Conservation (phyloP, 176 grass and related monocot species). For the Avena atlantica region DNA sequence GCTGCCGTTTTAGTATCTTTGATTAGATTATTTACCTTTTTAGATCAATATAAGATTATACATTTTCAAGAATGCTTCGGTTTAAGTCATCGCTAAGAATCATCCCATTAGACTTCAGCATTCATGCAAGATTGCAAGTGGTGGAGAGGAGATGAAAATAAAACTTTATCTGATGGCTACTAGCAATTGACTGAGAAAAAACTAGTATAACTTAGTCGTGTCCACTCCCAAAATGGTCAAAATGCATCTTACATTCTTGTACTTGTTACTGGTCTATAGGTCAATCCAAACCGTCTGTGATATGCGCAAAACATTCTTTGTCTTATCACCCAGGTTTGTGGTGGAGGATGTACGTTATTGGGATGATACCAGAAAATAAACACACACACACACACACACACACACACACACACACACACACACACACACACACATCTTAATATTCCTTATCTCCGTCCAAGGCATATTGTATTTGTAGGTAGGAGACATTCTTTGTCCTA, state of each 20-base stretch:
- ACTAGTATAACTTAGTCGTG: too few relatives aligned
- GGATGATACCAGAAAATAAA: neutral
- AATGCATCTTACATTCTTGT: constrained; percentile 2
- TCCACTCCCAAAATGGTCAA: neutral
- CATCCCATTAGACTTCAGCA: neutral
- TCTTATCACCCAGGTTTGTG: neutral
- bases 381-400: neutral
- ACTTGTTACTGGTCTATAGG: neutral
- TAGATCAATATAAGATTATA: too few relatives aligned
- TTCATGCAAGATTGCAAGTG: neutral
- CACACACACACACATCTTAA: neutral
- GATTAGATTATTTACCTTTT: too few relatives aligned
- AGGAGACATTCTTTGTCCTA: constrained; percentile 23
- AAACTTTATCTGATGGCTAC: neutral
- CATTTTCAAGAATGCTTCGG: too few relatives aligned
- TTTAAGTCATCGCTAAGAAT: too few relatives aligned
- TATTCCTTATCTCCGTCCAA: neutral
- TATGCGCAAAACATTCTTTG: constrained; percentile 10
- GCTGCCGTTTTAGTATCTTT: too few relatives aligned
- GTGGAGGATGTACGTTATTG: neutral
- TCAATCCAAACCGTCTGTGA: neutral
- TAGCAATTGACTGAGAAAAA: neutral
- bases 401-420: too few relatives aligned
- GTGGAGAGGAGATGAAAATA: neutral
- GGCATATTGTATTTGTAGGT: neutral